Percentiles rank a stretch among this genome's conserved stretches.
Evolutionary conservation across 2,329 filamentous ascomycete genomes (phyloP).

Genomic region (Helicocarpus griseus): DNA sequence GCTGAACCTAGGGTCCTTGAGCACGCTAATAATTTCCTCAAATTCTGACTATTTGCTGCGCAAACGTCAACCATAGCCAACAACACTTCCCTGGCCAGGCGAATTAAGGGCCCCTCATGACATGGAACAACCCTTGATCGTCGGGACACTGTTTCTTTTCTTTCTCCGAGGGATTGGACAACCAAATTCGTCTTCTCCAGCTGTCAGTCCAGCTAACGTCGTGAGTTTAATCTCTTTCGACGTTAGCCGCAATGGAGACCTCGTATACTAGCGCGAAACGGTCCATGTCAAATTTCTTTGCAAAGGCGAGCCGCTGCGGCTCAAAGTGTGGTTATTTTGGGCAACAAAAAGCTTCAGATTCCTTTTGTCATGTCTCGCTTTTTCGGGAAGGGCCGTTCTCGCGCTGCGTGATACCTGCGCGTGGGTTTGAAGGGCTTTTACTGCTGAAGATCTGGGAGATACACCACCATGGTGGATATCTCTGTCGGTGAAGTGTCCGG

Average conservation of each 20-base stretch:
- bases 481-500: constrained; percentile 31
- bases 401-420: not conserved
- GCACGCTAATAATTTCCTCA: too few relatives aligned
- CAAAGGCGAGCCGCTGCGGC: not conserved
- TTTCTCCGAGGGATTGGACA: too few relatives aligned
- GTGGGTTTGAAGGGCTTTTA: not conserved
- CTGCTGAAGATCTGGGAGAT: not conserved
- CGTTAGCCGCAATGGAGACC: not conserved
- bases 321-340: not conserved
- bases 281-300: not conserved
- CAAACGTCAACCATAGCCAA: too few relatives aligned
- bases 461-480: constrained; percentile 8
- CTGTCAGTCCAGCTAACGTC: too few relatives aligned
- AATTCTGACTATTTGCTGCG: too few relatives aligned
- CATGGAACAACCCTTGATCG: too few relatives aligned
- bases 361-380: not conserved
- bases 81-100: too few relatives aligned
- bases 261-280: not conserved
- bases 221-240: not conserved
- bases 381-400: not conserved
- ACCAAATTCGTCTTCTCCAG: too few relatives aligned
- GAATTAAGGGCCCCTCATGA: too few relatives aligned
- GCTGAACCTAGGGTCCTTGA: too few relatives aligned
- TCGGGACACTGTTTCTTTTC: too few relatives aligned
- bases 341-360: too few relatives aligned